Evolutionary conservation across 768 basidiomycete species (phyloP), one percentile per base, ranked within the genome.

Genomic region (Lepiota subincarnata): DNA sequence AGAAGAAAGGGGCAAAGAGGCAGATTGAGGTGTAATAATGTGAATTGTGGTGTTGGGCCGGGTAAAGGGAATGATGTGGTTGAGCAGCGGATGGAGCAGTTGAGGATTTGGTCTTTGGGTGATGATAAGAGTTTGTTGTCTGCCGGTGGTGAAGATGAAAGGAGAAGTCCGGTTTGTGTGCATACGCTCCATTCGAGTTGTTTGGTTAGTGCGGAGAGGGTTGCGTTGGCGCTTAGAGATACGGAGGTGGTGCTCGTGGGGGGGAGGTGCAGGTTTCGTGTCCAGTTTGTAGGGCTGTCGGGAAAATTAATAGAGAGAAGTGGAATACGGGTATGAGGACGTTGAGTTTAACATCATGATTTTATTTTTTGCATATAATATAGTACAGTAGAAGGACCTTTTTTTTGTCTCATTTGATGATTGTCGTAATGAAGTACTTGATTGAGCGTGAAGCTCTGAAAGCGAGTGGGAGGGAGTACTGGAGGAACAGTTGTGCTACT

Each of bases 111-210:
- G 14, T 61, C 51, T 31, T 11, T 31, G 31, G 7, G 24, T 24
- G 24, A 24, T 2, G 24, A 24, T n/a, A n/a, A n/a, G n/a, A n/a
- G 7, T 28, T 28, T 7, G 3, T 28, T 7, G 4, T 7, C 7
- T 28, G 26, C 26, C 7, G 3, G 4, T 28, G 26, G 4, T 3
- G 26, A 28, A n/a, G n/a, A n/a, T n/a, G 8, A 63, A 50, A 24
- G 55, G 55, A 34, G 56, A n/a, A n/a, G 59, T 36, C 56, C 55
- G n/a, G 71, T n/a, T 48, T 92, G 89, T 60, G 55, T 63, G 34
- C 89, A n/a, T 67, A 70, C 62, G 41, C 91, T 91, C 75, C 89
- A 92, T 61, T 76, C 81, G 7, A 66, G 81, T 50, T 92, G 89
- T 67, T 62, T 92, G 37, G 87, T 92, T 64, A 68, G 83, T 77